phyloP scores from a whole-genome alignment of 805 yeast genomes.

The Candida ortonii region DNA sequence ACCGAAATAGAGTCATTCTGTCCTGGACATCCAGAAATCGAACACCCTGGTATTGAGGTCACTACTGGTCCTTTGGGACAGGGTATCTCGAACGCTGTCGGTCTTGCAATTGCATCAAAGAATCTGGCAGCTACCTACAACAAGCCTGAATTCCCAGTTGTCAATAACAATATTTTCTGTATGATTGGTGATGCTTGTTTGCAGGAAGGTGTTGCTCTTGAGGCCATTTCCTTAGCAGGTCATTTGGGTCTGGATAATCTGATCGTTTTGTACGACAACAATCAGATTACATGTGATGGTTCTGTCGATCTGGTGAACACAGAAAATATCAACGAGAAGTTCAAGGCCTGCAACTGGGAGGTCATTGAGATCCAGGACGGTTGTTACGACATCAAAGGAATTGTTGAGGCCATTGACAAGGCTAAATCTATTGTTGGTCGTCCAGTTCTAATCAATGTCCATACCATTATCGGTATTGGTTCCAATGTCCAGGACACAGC shows the following conservation, averaged over 20 bases:
- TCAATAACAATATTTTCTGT: constrained; percentile 71
- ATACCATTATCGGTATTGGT: constrained; percentile 93
- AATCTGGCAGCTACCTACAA: constrained; percentile 90
- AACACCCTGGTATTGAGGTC: constrained; percentile 90
- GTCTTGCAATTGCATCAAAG: constrained; percentile 90
- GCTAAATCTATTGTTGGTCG: constrained; percentile 72
- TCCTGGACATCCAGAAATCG: constrained; percentile 97
- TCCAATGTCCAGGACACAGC: constrained; percentile 81
- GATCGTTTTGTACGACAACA: constrained; percentile 94
- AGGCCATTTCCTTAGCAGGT: constrained; percentile 93
- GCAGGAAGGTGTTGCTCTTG: constrained; percentile 96
- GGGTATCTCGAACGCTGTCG: constrained; percentile 94
- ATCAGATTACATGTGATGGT: constrained; percentile 96
- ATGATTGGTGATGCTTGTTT: constrained; percentile 97
- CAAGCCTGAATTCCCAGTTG: constrained; percentile 71
- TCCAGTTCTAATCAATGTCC: constrained; percentile 86
- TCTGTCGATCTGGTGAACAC: constrained; percentile 84
- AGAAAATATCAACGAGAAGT: constrained; percentile 83
- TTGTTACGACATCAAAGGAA: constrained; percentile 69
- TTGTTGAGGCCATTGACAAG: constrained; percentile 65
- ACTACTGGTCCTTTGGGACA: constrained; percentile 99
- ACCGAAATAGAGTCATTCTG: constrained; percentile 86
- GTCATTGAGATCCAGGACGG: constrained; percentile 73
- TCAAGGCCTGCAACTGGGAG: constrained; percentile 94
- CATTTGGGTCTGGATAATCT: constrained; percentile 89